Base-by-base conservation (phyloP, 129 eudicot genomes). In the Helichrysum umbraculigerum region DNA sequence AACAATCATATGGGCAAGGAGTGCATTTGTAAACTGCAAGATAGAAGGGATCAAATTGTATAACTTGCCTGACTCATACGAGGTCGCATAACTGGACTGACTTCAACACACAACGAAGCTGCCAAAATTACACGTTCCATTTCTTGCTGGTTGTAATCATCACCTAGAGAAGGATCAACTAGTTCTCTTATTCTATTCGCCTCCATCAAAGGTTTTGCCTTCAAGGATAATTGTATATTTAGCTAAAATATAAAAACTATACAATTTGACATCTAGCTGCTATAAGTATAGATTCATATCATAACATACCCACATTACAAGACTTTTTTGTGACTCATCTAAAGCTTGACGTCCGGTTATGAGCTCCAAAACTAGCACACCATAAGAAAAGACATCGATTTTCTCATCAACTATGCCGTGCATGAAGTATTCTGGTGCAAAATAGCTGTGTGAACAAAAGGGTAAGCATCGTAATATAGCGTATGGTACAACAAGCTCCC, bases 321-420 rank as follows among this genome's bases (percentile, higher is more conserved):
- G 88, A 81, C 97, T 91, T 64, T 80, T 81, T 6, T 67, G 82
- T 52, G 91, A 75, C 35, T 87, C 89, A 58, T 91, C 93, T 61
- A 91, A 54, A 69, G 95, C 97, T 83, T 52, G 83, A 9, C 90
- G 87, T 56, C 97, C 90, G 19, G 90, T 85, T 72, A 91, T 81
- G 47, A 91, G 82, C 79, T 91, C 97, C 84, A 91, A 85, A 35
- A 91, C 72, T 57, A 91, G 79, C 72, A 91, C 97, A 16, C 97
- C 97, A 51, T 79, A 91, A 41, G 97, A 82, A 79, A 76, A 91
- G 3, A 88, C 89, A 63, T 91, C 96, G 11, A 85, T 91, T 66
- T 91, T 91, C 79, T 91, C 93, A 76, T 91, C 93, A 32, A 91
- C 95, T 65, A 89, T 85, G 22, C 97, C 97, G 11, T 92, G 92